Evolutionary conservation across 345 rosid species (phyloP).

Genomic region (Odontarrhena argentea): DNA sequence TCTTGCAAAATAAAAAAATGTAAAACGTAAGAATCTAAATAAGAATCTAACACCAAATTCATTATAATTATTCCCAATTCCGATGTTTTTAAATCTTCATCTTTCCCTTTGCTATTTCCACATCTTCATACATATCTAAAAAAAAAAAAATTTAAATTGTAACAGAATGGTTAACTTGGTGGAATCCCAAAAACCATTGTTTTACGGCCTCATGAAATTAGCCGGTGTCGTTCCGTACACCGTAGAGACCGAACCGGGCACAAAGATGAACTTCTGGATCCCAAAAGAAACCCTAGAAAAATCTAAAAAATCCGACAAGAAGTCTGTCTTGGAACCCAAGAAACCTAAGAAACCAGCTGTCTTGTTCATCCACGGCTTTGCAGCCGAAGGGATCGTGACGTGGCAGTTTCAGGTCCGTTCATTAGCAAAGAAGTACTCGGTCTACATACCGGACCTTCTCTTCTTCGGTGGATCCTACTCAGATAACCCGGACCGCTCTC

Average conservation of each 20-base stretch:
- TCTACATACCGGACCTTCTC: conserved; percentile 81
- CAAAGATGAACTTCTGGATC: conserved; percentile 84
- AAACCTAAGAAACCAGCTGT: conserved; percentile 60
- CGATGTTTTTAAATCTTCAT: conserved; percentile 1
- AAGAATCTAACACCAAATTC: conserved; percentile 51
- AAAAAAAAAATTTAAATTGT: background rate
- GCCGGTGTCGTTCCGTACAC: conserved; percentile 64
- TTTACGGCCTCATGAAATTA: conserved; percentile 68
- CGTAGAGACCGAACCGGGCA: conserved; percentile 74
- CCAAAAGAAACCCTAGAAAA: conserved; percentile 62
- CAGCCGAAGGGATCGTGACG: conserved; percentile 81
- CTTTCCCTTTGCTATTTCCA: background rate
- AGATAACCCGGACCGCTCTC: conserved; percentile 67
- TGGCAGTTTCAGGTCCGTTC: conserved; percentile 93
- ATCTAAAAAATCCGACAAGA: conserved; percentile 40
- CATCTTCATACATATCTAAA: background rate
- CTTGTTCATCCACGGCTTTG: conserved; percentile 83
- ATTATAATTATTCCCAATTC: conserved; percentile 10
- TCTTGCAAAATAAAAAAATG: conserved; percentile 15
- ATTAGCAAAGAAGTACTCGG: conserved; percentile 74
- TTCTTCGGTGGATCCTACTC: conserved; percentile 82
- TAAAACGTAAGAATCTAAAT: conserved; percentile 27
- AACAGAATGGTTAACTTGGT: conserved; percentile 80
- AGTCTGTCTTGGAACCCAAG: conserved; percentile 17
- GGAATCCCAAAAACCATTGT: conserved; percentile 68